Evolutionary conservation across 306 rosid genomes (phyloP).

Genomic region (Notholithocarpus densiflorus): DNA sequence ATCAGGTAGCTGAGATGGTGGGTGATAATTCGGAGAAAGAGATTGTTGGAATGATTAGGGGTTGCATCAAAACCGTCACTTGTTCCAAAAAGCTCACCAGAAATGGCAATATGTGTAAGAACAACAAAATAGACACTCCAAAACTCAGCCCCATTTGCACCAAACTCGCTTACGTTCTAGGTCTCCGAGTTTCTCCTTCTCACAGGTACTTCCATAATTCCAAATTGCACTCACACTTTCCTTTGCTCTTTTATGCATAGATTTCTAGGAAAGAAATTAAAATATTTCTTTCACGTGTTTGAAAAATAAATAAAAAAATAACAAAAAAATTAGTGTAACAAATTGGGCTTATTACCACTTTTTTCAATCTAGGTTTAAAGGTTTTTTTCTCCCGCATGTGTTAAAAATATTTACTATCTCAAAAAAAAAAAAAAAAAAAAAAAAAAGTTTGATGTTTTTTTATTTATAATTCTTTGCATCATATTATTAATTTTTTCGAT

Average conservation of each 20-base stretch:
- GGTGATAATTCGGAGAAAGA: constrained; percentile 35
- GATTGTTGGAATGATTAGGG: constrained; percentile 88
- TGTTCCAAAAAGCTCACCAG: constrained; percentile 65
- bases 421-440: no score
- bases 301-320: no score
- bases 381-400: no score
- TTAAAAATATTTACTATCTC: no score
- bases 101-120: background rate
- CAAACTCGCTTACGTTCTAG: constrained; percentile 75
- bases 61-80: constrained; percentile 89
- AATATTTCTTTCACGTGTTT: no score
- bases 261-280: no score
- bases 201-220: constrained; percentile 46
- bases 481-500: background rate
- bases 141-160: constrained; percentile 62
- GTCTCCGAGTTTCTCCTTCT: constrained; percentile 90
- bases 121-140: background rate
- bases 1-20: constrained; percentile 76
- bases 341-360: no score
- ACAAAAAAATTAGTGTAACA: no score
- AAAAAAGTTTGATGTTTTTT: no score
- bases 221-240: background rate
- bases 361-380: no score
- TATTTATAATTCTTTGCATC: no score
- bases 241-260: background rate